Conservation (phyloP, 2,329 filamentous ascomycete species). For the Colletotrichum graminicola region DNA sequence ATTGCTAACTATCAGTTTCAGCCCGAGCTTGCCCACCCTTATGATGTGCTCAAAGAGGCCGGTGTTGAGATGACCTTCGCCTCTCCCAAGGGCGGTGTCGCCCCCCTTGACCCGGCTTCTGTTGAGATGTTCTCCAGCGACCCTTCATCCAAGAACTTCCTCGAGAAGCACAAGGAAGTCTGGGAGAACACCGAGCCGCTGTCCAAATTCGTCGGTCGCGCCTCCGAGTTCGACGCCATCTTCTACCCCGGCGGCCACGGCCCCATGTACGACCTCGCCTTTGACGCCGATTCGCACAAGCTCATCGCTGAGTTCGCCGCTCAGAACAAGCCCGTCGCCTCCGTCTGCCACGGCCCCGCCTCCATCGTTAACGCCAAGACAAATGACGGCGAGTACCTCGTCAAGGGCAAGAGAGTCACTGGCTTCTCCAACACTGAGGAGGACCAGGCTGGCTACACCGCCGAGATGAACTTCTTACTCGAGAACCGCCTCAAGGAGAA, state of each 20-base stretch:
- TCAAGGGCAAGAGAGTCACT: constrained; percentile 69
- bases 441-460: constrained; percentile 59
- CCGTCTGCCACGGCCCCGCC: constrained; percentile 78
- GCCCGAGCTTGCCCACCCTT: constrained; percentile 75
- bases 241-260: constrained; percentile 71
- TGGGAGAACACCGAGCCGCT: constrained; percentile 75
- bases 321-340: constrained; percentile 71
- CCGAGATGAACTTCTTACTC: constrained; percentile 69
- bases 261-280: constrained; percentile 76
- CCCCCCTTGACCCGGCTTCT: constrained; percentile 71
- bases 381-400: constrained; percentile 63
- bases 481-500: constrained; percentile 66
- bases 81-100: constrained; percentile 71
- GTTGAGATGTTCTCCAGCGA: constrained; percentile 68
- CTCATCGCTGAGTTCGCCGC: constrained; percentile 73
- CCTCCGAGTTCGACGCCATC: constrained; percentile 72
- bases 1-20: constrained; percentile 45
- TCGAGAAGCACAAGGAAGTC: constrained; percentile 65
- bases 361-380: constrained; percentile 70
- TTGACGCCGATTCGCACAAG: constrained; percentile 66
- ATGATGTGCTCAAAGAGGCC: constrained; percentile 64
- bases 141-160: constrained; percentile 64
- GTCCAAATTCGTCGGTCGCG: constrained; percentile 65
- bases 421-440: constrained; percentile 73
- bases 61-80: constrained; percentile 68